Evolutionary conservation across 805 yeast genomes (phyloP).

Genomic region (Barnettozyma botsteinii): DNA sequence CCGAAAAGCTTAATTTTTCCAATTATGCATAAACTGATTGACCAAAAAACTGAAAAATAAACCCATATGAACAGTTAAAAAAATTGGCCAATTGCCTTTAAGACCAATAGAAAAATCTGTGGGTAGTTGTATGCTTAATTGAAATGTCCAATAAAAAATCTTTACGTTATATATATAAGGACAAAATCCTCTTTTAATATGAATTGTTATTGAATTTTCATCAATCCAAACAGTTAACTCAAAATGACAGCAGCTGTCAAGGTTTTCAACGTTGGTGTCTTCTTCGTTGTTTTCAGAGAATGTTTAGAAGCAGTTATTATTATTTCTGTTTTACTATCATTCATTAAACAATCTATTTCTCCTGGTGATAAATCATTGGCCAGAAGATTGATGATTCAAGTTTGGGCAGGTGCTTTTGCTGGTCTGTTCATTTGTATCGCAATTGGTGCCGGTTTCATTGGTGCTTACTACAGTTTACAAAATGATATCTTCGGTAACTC

Average conservation of each 20-base stretch:
- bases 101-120: no score
- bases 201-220: not conserved
- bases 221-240: no score
- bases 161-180: no score
- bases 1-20: not conserved
- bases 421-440: constrained; percentile 79
- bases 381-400: constrained; percentile 64
- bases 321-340: constrained; percentile 86
- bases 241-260: constrained; percentile 7
- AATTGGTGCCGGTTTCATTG: constrained; percentile 91
- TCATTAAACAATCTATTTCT: constrained; percentile 82
- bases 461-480: constrained; percentile 78
- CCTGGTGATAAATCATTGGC: constrained; percentile 46
- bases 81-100: no score
- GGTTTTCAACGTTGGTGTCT: constrained; percentile 44
- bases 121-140: no score
- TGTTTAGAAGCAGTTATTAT: constrained; percentile 88
- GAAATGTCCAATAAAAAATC: no score
- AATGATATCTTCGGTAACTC: constrained; percentile 80
- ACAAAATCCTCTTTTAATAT: not conserved
- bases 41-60: not conserved
- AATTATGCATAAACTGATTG: constrained; percentile 9
- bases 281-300: constrained; percentile 91
- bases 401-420: constrained; percentile 73
- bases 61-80: no score